Conservation (phyloP, 305 asterid species). For the Fraxinus albicans region DNA sequence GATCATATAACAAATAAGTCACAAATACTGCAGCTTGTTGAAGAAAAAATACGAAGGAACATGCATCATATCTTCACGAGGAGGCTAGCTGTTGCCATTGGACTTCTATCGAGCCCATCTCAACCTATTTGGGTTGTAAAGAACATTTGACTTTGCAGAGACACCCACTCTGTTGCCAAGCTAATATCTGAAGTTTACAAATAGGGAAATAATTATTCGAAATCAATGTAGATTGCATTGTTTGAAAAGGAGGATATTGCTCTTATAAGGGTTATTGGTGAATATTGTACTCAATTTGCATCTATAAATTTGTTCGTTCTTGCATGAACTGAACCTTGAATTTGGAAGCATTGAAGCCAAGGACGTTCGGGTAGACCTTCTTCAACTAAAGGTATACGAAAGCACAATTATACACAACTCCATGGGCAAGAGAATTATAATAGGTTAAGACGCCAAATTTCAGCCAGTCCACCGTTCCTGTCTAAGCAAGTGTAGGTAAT, state of each 20-base stretch:
- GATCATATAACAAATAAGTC: constrained; percentile 59
- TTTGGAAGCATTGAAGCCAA: background rate
- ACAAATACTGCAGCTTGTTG: constrained; percentile 61
- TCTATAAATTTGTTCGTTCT: background rate
- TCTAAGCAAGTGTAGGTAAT: background rate
- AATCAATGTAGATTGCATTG: constrained; percentile 57
- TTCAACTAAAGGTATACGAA: background rate
- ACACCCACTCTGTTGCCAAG: constrained; percentile 52
- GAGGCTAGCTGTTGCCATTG: constrained; percentile 51
- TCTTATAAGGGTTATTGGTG: constrained; percentile 62
- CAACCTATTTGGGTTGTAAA: constrained; percentile 64
- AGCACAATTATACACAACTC: background rate
- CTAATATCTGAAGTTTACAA: constrained; percentile 45
- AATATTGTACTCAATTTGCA: background rate
- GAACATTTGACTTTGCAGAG: constrained; percentile 58
- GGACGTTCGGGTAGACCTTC: background rate
- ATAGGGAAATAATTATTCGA: constrained; percentile 50
- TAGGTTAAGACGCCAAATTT: background rate
- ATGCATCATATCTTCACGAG: constrained; percentile 61
- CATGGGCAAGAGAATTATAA: background rate
- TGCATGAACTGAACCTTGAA: background rate
- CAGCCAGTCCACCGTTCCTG: background rate
- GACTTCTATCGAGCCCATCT: constrained; percentile 47
- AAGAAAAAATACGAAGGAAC: constrained; percentile 71
- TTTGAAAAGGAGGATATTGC: constrained; percentile 42